Evolutionary conservation across 306 rosid genomes (phyloP).

Genomic region (Inga laurina): DNA sequence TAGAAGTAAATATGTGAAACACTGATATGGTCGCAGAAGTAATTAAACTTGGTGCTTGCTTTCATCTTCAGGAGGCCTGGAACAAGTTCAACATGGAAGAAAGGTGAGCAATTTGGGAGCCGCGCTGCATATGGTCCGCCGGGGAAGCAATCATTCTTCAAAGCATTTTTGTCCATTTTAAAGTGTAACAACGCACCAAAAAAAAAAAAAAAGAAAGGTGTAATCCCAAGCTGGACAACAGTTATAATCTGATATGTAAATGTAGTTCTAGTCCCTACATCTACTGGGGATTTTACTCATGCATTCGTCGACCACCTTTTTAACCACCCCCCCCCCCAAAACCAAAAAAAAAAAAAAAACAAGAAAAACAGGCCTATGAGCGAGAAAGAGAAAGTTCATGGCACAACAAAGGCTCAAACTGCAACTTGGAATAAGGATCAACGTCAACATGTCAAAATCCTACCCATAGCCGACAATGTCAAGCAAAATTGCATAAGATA

Average conservation of each 20-base stretch:
- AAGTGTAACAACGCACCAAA: neutral
- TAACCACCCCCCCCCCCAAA: neutral
- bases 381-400: neutral
- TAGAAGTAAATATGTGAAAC: neutral
- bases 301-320: neutral
- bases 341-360: no score
- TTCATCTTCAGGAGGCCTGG: constrained; percentile 84
- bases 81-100: constrained; percentile 88
- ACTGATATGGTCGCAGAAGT: neutral
- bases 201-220: neutral
- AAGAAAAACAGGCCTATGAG: neutral
- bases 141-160: constrained; percentile 6
- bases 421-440: neutral
- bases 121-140: neutral
- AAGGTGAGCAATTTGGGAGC: constrained; percentile 40
- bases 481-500: neutral
- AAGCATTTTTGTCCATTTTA: constrained; percentile 23
- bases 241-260: neutral
- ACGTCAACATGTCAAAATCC: neutral
- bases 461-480: neutral
- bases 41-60: constrained; percentile 10
- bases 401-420: neutral
- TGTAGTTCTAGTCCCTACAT: constrained; percentile 12
- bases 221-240: constrained; percentile 1
- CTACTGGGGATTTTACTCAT: constrained; percentile 7